Conservation (phyloP, 2,329 filamentous ascomycete genomes). For the Arachnomyces sp. region DNA sequence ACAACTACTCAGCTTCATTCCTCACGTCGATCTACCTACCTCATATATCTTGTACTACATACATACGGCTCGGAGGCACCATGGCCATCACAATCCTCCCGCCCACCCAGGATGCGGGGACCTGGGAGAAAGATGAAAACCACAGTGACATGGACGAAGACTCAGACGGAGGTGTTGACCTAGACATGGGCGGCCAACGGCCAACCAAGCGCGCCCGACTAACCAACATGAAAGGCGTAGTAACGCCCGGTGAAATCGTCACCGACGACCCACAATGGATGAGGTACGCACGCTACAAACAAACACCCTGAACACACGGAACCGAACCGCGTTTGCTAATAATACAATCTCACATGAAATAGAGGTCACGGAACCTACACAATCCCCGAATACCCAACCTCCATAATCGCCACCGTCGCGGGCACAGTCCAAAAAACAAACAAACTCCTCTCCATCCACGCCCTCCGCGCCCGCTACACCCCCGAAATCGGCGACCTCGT, state of each 20-base stretch:
- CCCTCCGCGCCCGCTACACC: conserved; percentile 83
- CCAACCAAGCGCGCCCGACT: conserved; percentile 26
- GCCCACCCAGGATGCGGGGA: conserved; percentile 28
- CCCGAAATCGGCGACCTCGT: conserved; percentile 96
- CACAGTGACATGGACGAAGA: conserved; percentile 39
- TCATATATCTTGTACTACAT: not conserved
- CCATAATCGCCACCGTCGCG: conserved; percentile 80
- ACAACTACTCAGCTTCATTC: too few relatives aligned
- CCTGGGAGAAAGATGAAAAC: conserved; percentile 27
- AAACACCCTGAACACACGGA: not conserved
- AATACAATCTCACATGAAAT: conserved; percentile 6
- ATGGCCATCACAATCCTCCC: conserved; percentile 51
- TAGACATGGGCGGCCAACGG: conserved; percentile 8
- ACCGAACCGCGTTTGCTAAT: not conserved
- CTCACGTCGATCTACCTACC: too few relatives aligned
- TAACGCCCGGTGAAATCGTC: conserved; percentile 77
- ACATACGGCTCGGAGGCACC: not conserved
- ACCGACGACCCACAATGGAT: conserved; percentile 91
- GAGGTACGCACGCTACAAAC: conserved; percentile 42
- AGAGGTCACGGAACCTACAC: conserved; percentile 91
- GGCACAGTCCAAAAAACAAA: conserved; percentile 89
- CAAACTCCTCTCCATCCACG: conserved; percentile 86
- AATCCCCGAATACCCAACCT: conserved; percentile 40
- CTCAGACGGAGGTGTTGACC: conserved; percentile 12
- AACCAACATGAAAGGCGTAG: conserved; percentile 43